Percentiles rank a stretch among this genome's conserved stretches.
These are phyloP conservation scores for Tylopilus balloui DNA, from an alignment of 768 basidiomycete genomes.

Conservation along the genomic window DNA sequence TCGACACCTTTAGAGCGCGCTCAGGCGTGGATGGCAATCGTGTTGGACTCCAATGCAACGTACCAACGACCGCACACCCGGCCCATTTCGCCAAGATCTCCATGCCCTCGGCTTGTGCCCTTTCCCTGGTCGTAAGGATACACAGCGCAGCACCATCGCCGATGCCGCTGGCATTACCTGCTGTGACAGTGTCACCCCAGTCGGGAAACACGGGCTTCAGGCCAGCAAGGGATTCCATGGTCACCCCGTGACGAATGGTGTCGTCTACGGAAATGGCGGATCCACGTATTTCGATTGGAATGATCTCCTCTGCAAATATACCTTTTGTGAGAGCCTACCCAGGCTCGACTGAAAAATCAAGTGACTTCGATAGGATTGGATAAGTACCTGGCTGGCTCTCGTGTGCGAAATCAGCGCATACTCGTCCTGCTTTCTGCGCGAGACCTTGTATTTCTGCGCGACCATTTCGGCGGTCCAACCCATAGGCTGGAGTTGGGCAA, in stretches of 20 bases:
- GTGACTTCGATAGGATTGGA: not conserved
- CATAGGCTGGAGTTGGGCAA: constrained; percentile 58
- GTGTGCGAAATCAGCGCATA: constrained; percentile 87
- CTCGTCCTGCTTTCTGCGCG: constrained; percentile 81
- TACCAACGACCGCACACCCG: constrained; percentile 71
- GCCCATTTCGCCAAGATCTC: constrained; percentile 82
- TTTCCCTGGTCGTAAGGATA: constrained; percentile 73
- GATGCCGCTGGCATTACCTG: constrained; percentile 83
- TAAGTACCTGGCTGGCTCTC: constrained; percentile 60
- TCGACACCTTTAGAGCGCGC: constrained; percentile 51
- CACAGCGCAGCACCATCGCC: constrained; percentile 91
- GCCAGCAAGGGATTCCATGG: constrained; percentile 64
- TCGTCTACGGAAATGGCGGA: constrained; percentile 69
- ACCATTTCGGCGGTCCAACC: constrained; percentile 95
- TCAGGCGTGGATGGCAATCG: constrained; percentile 5
- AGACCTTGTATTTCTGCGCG: constrained; percentile 69
- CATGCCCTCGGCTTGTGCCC: constrained; percentile 73
- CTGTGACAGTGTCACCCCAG: constrained; percentile 74
- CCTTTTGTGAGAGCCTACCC: constrained; percentile 61
- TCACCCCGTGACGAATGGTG: constrained; percentile 83
- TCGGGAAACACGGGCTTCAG: constrained; percentile 86
- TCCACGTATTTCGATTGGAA: constrained; percentile 77
- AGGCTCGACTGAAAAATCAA: not conserved
- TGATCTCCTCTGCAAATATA: constrained; percentile 82
- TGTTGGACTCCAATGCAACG: constrained; percentile 16